These are phyloP conservation scores for Picochlorum sp. DNA, from an alignment of 139 green algal species.

Conservation along the genomic window DNA sequence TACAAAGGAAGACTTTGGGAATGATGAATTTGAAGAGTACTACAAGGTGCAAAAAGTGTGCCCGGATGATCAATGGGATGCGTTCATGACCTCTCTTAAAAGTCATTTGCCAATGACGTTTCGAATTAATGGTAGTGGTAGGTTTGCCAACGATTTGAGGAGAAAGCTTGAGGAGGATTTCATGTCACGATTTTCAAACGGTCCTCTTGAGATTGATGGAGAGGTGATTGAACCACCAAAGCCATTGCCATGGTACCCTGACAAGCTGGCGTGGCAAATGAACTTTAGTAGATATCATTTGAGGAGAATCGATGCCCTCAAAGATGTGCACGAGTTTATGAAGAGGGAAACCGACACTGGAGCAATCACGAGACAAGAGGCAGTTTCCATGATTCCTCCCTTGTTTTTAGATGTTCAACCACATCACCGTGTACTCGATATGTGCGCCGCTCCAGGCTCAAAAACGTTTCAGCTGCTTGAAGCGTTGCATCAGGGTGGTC, in stretches of 20 bases:
- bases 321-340: constrained; percentile 68
- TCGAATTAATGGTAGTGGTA: constrained; percentile 90
- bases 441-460: constrained; percentile 93
- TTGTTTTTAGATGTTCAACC: constrained; percentile 93
- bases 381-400: constrained; percentile 96
- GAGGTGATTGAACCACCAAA: constrained; percentile 54
- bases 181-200: constrained; percentile 43
- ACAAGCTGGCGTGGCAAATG: constrained; percentile 88
- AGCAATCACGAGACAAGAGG: constrained; percentile 94
- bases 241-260: constrained; percentile 88
- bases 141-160: constrained; percentile 66
- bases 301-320: constrained; percentile 65
- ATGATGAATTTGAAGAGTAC: constrained; percentile 54
- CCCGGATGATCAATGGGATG: constrained; percentile 70
- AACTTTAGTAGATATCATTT: constrained; percentile 68
- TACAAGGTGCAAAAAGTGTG: constrained; percentile 50
- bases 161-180: constrained; percentile 68
- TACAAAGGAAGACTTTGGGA: neutral
- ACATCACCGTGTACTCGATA: constrained; percentile 93
- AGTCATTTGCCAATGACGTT: constrained; percentile 87
- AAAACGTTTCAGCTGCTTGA: constrained; percentile 98
- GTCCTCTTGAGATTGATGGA: constrained; percentile 31
- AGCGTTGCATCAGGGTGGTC: constrained; percentile 60
- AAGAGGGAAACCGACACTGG: constrained; percentile 72
- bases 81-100: constrained; percentile 69